These are phyloP conservation scores for Adansonia digitata DNA, from an alignment of 345 rosid species.

Conservation along the genomic window DNA sequence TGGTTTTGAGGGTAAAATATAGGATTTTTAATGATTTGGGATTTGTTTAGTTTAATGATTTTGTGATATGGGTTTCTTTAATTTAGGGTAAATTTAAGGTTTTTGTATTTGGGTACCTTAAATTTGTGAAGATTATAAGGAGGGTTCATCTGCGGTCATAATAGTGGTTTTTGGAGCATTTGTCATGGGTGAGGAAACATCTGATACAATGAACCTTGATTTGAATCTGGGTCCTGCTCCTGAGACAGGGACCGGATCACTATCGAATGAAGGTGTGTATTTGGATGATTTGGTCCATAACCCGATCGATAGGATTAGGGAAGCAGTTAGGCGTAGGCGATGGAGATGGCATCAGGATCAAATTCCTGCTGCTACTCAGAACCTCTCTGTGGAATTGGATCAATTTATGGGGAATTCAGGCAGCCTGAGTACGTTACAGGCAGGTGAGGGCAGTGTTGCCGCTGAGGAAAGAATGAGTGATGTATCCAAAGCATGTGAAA, in stretches of 20 bases:
- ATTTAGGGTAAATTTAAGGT: conserved; percentile 2
- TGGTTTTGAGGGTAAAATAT: background rate
- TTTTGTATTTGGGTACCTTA: background rate
- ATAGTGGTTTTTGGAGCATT: background rate
- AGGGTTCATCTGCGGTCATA: background rate
- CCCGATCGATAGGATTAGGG: conserved; percentile 5
- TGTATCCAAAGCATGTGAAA: conserved; percentile 58
- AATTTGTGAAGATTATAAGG: background rate
- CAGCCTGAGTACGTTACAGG: conserved; percentile 20
- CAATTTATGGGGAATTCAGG: background rate
- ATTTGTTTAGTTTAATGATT: conserved; percentile 4
- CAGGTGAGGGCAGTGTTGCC: background rate
- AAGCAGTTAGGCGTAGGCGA: background rate
- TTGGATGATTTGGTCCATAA: background rate
- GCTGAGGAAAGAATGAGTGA: background rate
- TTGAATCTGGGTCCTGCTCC: background rate
- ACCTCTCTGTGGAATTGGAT: background rate
- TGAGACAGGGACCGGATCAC: background rate
- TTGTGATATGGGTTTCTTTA: background rate
- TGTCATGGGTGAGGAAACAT: background rate
- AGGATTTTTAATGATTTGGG: conserved; percentile 6
- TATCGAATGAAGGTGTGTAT: background rate
- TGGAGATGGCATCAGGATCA: conserved; percentile 3
- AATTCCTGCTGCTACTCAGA: background rate
- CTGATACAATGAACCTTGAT: background rate